Evolutionary conservation across 2,329 filamentous ascomycete species (phyloP).

Genomic region (Penicillium sp.): DNA sequence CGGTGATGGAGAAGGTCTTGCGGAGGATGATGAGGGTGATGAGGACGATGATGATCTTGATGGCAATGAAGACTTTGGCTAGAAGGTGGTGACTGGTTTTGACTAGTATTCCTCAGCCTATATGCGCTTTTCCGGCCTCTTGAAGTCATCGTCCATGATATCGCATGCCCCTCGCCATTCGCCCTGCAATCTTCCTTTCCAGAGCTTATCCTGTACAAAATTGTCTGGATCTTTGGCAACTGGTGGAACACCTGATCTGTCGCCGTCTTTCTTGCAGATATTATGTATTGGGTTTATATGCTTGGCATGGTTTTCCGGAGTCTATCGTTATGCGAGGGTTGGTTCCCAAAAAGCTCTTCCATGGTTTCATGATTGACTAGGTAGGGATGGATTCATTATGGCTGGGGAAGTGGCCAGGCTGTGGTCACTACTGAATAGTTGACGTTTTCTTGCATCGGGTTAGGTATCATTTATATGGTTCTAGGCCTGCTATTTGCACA

Average conservation of each 20-base stretch:
- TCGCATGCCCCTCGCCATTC: constrained; percentile 3
- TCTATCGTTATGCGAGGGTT: constrained; percentile 11
- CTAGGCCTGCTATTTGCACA: constrained; percentile 1
- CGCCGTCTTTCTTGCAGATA: not conserved
- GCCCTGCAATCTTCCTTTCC: constrained; percentile 31
- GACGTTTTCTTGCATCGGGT: constrained; percentile 8
- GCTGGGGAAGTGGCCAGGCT: constrained; percentile 2
- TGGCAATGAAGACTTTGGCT: constrained; percentile 59
- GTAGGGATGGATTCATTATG: constrained; percentile 15
- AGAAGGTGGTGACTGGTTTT: constrained; percentile 59
- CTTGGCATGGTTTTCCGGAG: constrained; percentile 15
- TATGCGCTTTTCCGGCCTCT: constrained; percentile 10
- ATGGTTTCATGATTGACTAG: constrained; percentile 17
- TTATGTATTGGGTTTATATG: constrained; percentile 7
- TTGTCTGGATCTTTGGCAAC: not conserved
- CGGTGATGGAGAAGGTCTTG: constrained; percentile 52
- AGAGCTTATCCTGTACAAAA: constrained; percentile 36
- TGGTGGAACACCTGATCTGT: not conserved
- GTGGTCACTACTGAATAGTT: constrained; percentile 9
- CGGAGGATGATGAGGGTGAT: constrained; percentile 57
- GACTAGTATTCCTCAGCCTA: constrained; percentile 6
- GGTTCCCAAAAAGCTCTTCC: constrained; percentile 20
- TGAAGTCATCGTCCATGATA: constrained; percentile 14
- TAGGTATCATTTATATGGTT: not conserved
- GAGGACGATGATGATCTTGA: constrained; percentile 56